A percentile compares a stretch with the other conserved stretches of the same genome.
Evolutionary conservation across 805 yeast species (phyloP).

Genomic region (Lipomyces kockii): DNA sequence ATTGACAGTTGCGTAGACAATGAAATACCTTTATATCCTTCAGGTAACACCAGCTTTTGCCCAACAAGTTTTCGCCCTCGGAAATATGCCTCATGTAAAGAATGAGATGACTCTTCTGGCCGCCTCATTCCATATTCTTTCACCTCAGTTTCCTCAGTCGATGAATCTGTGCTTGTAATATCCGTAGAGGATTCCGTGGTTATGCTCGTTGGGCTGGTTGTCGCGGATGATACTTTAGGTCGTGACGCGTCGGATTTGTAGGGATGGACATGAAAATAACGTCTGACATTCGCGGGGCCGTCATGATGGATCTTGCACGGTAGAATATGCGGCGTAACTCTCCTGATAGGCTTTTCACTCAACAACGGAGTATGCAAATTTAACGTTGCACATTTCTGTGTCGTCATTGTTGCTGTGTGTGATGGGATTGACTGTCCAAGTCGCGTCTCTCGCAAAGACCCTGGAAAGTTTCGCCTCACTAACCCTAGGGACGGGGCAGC

Average conservation of each 20-base stretch:
- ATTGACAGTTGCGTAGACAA: not conserved
- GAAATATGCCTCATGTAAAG: constrained; percentile 25
- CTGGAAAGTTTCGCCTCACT: not conserved
- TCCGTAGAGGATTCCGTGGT: not conserved
- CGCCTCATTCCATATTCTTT: not conserved
- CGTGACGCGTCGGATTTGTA: not conserved
- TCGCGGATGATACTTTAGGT: not conserved
- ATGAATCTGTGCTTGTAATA: not conserved
- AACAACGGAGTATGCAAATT: not conserved
- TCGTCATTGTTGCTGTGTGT: not conserved
- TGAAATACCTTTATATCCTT: constrained; percentile 17
- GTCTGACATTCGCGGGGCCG: constrained; percentile 30
- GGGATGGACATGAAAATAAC: constrained; percentile 15
- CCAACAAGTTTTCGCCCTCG: constrained; percentile 33
- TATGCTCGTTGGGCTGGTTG: not conserved
- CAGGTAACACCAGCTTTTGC: constrained; percentile 12
- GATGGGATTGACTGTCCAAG: not conserved
- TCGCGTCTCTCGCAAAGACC: not conserved
- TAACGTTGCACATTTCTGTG: not conserved
- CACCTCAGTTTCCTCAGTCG: not conserved
- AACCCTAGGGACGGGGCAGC: not conserved
- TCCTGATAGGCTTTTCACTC: not conserved
- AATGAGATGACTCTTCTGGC: not conserved
- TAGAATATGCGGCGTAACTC: constrained; percentile 17
- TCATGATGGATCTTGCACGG: constrained; percentile 31